Evolutionary conservation across 1,284 basidiomycete genomes (phyloP).

Genomic region (Rhodofomes roseus): DNA sequence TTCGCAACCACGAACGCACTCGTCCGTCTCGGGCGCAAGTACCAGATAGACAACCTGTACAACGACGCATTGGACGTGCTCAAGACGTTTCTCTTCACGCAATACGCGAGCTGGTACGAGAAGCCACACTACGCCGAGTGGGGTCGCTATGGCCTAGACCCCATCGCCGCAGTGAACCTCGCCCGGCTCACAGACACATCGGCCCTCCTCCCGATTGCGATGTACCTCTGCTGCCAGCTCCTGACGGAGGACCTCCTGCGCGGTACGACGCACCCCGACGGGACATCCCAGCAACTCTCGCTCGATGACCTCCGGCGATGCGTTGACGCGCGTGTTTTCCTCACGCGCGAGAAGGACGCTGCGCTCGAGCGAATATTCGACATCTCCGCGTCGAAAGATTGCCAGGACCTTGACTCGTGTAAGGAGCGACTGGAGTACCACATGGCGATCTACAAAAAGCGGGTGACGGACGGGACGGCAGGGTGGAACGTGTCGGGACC

Average conservation of each 20-base stretch:
- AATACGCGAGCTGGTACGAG: constrained; percentile 2
- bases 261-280: constrained; percentile 5
- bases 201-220: constrained; percentile 7
- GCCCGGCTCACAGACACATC: neutral
- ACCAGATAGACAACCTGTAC: neutral
- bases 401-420: neutral
- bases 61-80: neutral
- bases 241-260: neutral
- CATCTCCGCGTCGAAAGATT: neutral
- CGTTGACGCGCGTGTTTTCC: neutral
- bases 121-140: neutral
- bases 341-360: neutral
- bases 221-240: constrained; percentile 8
- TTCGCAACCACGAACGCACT: neutral
- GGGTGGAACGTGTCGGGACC: neutral
- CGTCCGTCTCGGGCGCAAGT: neutral
- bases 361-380: neutral
- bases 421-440: neutral
- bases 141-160: neutral
- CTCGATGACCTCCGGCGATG: constrained; percentile 5
- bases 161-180: neutral
- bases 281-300: neutral
- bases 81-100: constrained; percentile 2
- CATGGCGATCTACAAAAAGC: neutral
- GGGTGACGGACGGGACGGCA: neutral